Evolutionary conservation across 208 protist species (phyloP).

Genomic region (Acanthamoeba royreba): DNA sequence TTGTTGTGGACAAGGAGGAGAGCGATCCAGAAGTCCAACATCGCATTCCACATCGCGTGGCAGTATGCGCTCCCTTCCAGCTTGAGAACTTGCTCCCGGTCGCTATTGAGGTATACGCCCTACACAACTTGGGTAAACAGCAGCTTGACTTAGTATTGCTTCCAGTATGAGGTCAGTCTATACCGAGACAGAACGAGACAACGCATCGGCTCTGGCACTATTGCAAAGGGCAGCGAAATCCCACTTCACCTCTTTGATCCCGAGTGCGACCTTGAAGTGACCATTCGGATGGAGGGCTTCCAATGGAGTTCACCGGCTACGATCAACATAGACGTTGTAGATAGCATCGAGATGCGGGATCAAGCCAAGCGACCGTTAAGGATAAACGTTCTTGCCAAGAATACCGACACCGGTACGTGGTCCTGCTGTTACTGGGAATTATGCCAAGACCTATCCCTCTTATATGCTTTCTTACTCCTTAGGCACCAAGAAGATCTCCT

Average conservation of each 20-base stretch:
- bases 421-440: too few species aligned
- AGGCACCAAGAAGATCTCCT: conserved; percentile 24
- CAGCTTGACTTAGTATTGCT: not conserved
- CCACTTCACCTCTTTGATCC: not conserved
- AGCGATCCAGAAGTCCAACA: not conserved
- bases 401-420: not conserved
- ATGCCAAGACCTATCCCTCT: not conserved
- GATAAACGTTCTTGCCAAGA: not conserved
- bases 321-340: conserved; percentile 1
- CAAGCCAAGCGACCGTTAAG: not conserved
- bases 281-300: not conserved
- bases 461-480: not conserved
- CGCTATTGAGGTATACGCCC: not conserved
- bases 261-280: not conserved
- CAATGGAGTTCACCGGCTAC: not conserved
- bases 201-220: not conserved
- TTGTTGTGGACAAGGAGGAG: not conserved
- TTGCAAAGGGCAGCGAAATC: not conserved
- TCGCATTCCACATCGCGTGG: not conserved
- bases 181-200: not conserved
- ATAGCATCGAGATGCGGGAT: conserved; percentile 32
- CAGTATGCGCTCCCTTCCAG: not conserved
- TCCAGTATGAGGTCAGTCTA: not conserved
- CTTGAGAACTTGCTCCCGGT: not conserved
- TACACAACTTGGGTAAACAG: not conserved